Conservation (phyloP, 1,284 basidiomycete genomes). For the Heterobasidion irregulare region DNA sequence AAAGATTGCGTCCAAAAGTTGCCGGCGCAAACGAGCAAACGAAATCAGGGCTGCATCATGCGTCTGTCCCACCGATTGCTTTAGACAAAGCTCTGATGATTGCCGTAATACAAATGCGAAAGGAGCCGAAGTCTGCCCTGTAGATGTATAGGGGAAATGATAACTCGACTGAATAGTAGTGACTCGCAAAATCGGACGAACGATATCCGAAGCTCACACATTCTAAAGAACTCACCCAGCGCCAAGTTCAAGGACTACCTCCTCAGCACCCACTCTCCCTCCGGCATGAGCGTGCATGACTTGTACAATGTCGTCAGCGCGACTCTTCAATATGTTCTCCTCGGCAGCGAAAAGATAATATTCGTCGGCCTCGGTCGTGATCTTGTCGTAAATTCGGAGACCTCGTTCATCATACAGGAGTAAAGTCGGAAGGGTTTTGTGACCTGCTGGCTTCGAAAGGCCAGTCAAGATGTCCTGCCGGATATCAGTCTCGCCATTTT, state of each 20-base stretch:
- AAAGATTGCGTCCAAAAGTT: too few species aligned
- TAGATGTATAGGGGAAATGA: too few species aligned
- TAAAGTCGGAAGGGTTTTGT: conserved; percentile 74
- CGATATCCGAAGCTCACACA: neutral
- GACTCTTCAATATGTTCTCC: conserved; percentile 58
- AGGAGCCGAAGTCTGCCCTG: too few species aligned
- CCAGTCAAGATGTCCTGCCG: conserved; percentile 43
- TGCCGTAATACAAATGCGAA: too few species aligned
- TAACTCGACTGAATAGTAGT: too few species aligned
- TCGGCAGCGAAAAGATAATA: conserved; percentile 86
- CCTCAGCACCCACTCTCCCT: conserved; percentile 35
- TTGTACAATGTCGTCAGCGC: conserved; percentile 60
- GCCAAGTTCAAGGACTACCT: conserved; percentile 76
- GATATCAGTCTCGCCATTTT: conserved; percentile 28
- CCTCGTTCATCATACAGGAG: conserved; percentile 86
- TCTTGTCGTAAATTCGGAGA: conserved; percentile 75
- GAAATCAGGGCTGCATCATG: too few species aligned
- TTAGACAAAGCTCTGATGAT: too few species aligned
- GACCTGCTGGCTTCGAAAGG: conserved; percentile 40
- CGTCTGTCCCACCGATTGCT: too few species aligned
- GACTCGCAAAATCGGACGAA: neutral
- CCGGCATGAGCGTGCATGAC: conserved; percentile 59
- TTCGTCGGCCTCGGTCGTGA: conserved; percentile 75
- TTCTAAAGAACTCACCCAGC: conserved; percentile 66
- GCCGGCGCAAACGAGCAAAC: too few species aligned